A percentile compares a stretch with the other conserved stretches of the same genome.
Evolutionary conservation across 805 yeast genomes (phyloP).

Genomic region (Kockiozyma suomiensis): DNA sequence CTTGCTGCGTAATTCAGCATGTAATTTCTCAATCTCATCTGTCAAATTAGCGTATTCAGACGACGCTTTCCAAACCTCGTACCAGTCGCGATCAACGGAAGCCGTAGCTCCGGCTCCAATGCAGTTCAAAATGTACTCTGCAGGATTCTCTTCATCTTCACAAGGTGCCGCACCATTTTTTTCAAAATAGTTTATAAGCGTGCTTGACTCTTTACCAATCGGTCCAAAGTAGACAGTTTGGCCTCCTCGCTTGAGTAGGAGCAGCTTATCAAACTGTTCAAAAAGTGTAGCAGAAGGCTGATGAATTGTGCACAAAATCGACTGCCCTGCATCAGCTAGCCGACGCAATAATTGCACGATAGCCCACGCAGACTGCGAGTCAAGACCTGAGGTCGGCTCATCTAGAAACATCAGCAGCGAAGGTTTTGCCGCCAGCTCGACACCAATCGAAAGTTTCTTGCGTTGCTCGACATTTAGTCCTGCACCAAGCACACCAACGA

Average conservation of each 20-base stretch:
- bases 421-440: conserved; percentile 71
- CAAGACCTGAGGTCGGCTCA: conserved; percentile 76
- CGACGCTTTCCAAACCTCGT: conserved; percentile 60
- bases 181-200: conserved; percentile 68
- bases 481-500: conserved; percentile 74
- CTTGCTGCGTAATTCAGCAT: conserved; percentile 33
- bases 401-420: conserved; percentile 60
- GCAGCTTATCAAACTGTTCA: conserved; percentile 66
- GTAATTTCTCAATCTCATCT: conserved; percentile 43
- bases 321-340: conserved; percentile 71
- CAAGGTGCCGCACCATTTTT: conserved; percentile 71
- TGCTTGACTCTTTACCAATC: conserved; percentile 62
- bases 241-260: conserved; percentile 75
- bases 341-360: conserved; percentile 66
- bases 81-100: conserved; percentile 60
- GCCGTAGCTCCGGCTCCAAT: conserved; percentile 86
- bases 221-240: conserved; percentile 81
- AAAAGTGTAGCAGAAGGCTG: conserved; percentile 74
- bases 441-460: conserved; percentile 69
- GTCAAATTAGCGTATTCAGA: conserved; percentile 46
- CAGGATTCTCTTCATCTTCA: conserved; percentile 64
- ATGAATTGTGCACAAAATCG: conserved; percentile 74
- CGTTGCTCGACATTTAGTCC: conserved; percentile 72
- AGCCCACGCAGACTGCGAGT: conserved; percentile 66
- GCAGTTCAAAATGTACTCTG: conserved; percentile 71